phyloP scores from a whole-genome alignment of 495 filamentous ascomycete species.

The Aspergillus baeticus region DNA sequence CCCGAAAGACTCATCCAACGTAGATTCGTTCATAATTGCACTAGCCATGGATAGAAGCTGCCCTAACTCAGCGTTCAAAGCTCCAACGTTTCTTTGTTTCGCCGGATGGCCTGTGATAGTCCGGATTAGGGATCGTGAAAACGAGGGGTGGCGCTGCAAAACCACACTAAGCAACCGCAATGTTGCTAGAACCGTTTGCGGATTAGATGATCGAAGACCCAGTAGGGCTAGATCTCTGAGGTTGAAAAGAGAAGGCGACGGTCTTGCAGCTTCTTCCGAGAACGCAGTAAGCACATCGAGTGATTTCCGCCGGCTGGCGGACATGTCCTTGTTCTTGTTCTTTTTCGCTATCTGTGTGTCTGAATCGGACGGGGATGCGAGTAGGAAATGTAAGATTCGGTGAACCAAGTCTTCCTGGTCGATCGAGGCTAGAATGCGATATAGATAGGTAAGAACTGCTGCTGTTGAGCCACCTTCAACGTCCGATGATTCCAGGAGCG shows the following conservation, averaged over 20 bases:
- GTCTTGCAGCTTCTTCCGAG: constrained; percentile 59
- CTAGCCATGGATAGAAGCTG: constrained; percentile 70
- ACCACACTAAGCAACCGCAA: constrained; percentile 82
- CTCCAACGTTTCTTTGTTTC: constrained; percentile 70
- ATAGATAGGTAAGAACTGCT: constrained; percentile 90
- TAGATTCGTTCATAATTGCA: constrained; percentile 66
- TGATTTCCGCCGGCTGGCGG: constrained; percentile 75
- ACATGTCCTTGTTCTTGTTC: constrained; percentile 62
- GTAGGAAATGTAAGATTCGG: constrained; percentile 87
- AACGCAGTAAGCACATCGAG: constrained; percentile 80
- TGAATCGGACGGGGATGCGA: constrained; percentile 63
- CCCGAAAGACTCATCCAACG: constrained; percentile 77
- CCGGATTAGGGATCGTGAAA: constrained; percentile 71
- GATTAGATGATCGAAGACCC: constrained; percentile 78
- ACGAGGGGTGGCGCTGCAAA: constrained; percentile 81
- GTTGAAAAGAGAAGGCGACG: constrained; percentile 87
- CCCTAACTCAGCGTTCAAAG: constrained; percentile 76
- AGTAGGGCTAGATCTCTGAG: constrained; percentile 86
- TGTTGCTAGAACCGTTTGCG: constrained; percentile 85
- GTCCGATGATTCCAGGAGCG: constrained; percentile 93
- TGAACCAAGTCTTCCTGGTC: constrained; percentile 91
- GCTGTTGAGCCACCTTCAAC: constrained; percentile 94
- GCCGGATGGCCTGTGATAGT: constrained; percentile 61
- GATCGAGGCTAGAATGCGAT: constrained; percentile 83
- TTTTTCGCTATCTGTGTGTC: constrained; percentile 23